Evolutionary conservation across 805 yeast genomes (phyloP).

Genomic region (Myxozyma melibiosi): DNA sequence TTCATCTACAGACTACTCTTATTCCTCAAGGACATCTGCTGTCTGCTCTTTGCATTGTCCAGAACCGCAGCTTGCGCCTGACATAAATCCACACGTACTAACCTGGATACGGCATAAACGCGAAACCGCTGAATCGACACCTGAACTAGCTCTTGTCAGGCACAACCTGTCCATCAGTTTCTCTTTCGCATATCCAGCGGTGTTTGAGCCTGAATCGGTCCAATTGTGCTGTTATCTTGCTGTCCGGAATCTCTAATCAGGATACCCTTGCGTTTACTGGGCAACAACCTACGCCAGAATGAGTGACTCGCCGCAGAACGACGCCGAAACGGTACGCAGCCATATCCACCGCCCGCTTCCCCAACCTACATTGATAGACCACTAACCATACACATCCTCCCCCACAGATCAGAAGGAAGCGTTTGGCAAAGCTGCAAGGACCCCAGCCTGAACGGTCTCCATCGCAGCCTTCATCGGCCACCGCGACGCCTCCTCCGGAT

Average conservation of each 20-base stretch:
- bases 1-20: too few species aligned
- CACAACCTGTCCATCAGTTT: neutral
- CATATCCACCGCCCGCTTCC: too few species aligned
- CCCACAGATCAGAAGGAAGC: conserved; percentile 49
- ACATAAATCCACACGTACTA: too few species aligned
- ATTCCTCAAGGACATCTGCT: too few species aligned
- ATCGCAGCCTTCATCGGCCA: conserved; percentile 16
- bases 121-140: neutral
- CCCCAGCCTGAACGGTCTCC: conserved; percentile 12
- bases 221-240: neutral
- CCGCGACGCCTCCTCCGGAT: conserved; percentile 9
- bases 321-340: conserved; percentile 18
- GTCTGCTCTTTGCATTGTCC: too few species aligned
- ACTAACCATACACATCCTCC: neutral
- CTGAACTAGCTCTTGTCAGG: neutral
- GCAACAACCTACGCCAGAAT: conserved; percentile 61
- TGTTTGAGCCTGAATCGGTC: neutral
- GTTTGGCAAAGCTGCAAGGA: conserved; percentile 54
- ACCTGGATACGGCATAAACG: neutral
- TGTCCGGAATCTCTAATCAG: neutral
- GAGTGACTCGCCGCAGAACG: conserved; percentile 57
- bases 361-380: neutral
- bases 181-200: too few species aligned
- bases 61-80: too few species aligned
- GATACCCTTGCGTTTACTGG: neutral